Conservation (phyloP, 2,329 filamentous ascomycete species). For the Bipolaris oryzae region DNA sequence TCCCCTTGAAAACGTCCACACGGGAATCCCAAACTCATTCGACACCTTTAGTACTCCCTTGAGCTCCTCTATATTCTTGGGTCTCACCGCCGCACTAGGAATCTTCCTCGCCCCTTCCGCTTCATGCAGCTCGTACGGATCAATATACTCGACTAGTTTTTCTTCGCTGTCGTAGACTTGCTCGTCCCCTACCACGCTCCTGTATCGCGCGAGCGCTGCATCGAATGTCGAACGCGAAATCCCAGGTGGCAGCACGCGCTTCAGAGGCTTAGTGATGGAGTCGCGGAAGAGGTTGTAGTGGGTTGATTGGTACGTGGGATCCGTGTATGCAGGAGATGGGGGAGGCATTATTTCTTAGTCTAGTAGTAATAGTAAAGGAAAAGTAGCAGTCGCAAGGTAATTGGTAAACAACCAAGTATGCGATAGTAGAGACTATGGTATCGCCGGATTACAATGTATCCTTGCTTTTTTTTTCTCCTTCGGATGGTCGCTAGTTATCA, state of each 20-base stretch:
- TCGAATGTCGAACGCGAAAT: slow-evolving; percentile 49
- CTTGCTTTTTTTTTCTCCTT: too few relatives aligned
- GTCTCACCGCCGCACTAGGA: slow-evolving; percentile 54
- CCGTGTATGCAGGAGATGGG: slow-evolving; percentile 38
- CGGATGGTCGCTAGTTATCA: too few relatives aligned
- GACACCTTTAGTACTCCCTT: slow-evolving; percentile 30
- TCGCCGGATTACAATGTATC: too few relatives aligned
- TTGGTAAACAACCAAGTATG: too few relatives aligned
- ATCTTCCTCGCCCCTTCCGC: slow-evolving; percentile 48
- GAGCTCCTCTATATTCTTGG: slow-evolving; percentile 32
- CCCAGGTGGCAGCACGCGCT: slow-evolving; percentile 51
- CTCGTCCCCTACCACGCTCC: slow-evolving; percentile 46
- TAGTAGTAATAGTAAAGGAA: too few relatives aligned
- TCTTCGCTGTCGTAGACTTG: slow-evolving; percentile 50
- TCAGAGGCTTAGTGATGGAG: slow-evolving; percentile 47
- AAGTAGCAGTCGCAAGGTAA: too few relatives aligned
- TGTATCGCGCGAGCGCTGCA: slow-evolving; percentile 46
- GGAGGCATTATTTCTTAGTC: slow-evolving; percentile 13
- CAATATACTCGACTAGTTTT: slow-evolving; percentile 53
- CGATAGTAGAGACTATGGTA: too few relatives aligned
- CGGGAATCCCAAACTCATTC: slow-evolving; percentile 35
- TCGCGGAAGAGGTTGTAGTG: slow-evolving; percentile 52
- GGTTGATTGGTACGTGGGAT: slow-evolving; percentile 52
- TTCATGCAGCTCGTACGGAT: slow-evolving; percentile 56
- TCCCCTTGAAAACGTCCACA: slow-evolving; percentile 42